These are phyloP conservation scores for Xylaria flabelliformis DNA, from an alignment of 495 filamentous ascomycete species.

Conservation along the genomic window DNA sequence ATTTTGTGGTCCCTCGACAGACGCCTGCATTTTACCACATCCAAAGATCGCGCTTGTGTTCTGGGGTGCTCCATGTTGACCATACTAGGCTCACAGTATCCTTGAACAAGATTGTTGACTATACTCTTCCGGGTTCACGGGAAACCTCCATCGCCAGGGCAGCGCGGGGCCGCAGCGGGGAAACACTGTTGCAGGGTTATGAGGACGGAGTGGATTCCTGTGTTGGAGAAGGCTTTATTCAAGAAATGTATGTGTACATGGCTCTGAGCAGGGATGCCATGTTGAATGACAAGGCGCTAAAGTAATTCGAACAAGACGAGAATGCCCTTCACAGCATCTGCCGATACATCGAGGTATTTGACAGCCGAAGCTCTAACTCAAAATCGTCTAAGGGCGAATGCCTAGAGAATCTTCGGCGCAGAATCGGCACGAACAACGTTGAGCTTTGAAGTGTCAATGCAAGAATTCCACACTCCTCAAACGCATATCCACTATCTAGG, in stretches of 20 bases:
- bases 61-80: conserved; percentile 25
- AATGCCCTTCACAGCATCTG: conserved; percentile 4
- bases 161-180: conserved; percentile 31
- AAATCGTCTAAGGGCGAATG: conserved; percentile 9
- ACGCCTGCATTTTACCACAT: conserved; percentile 5
- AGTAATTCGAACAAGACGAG: background rate
- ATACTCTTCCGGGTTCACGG: conserved; percentile 28
- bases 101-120: conserved; percentile 16
- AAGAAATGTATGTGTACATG: conserved; percentile 17
- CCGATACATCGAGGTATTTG: conserved; percentile 1
- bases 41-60: conserved; percentile 24
- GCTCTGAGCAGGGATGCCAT: conserved; percentile 17
- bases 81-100: conserved; percentile 16
- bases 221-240: conserved; percentile 26
- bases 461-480: conserved; percentile 5
- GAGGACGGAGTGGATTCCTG: conserved; percentile 15
- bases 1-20: conserved; percentile 18
- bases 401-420: background rate
- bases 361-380: conserved; percentile 7
- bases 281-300: conserved; percentile 12
- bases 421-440: conserved; percentile 6
- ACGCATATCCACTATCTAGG: background rate
- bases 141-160: conserved; percentile 24
- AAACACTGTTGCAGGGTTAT: conserved; percentile 21
- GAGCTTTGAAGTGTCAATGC: background rate